phyloP scores from a whole-genome alignment of 805 yeast genomes.

The Cyberlindnera euphorbiiphila region DNA sequence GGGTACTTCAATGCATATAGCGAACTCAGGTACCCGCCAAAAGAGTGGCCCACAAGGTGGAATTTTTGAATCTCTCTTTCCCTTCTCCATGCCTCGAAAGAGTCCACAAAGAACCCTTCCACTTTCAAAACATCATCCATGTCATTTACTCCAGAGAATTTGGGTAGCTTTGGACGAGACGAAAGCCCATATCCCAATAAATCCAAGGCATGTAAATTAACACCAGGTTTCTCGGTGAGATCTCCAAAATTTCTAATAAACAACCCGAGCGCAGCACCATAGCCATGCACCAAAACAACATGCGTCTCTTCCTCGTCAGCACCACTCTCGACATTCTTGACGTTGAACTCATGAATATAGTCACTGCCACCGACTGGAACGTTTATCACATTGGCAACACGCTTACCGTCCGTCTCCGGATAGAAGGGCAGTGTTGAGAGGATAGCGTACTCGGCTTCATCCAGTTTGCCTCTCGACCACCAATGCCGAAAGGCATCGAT shows the following conservation, averaged over 20 bases:
- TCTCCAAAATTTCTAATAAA: constrained; percentile 62
- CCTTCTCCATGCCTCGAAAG: constrained; percentile 59
- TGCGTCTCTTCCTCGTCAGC: constrained; percentile 34
- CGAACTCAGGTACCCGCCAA: constrained; percentile 65
- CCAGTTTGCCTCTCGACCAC: constrained; percentile 34
- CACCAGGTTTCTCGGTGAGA: constrained; percentile 46
- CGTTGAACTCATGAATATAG: constrained; percentile 68
- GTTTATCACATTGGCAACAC: constrained; percentile 45
- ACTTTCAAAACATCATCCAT: constrained; percentile 30
- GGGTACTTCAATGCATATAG: constrained; percentile 58
- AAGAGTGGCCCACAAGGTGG: constrained; percentile 62
- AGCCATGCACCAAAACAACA: constrained; percentile 76
- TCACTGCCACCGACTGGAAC: constrained; percentile 49
- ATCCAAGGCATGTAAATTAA: constrained; percentile 57
- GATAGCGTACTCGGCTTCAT: constrained; percentile 43
- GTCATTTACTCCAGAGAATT: constrained; percentile 14
- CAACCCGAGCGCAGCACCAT: constrained; percentile 80
- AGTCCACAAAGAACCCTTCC: constrained; percentile 36
- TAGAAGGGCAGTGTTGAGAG: constrained; percentile 56
- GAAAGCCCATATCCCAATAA: constrained; percentile 61
- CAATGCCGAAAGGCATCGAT: constrained; percentile 40
- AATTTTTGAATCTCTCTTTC: constrained; percentile 45
- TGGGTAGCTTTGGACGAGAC: constrained; percentile 43
- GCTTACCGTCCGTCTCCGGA: constrained; percentile 47
- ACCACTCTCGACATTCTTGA: constrained; percentile 41